Conservation (phyloP, 1,284 basidiomycete species). For the Anthracocystis panici-leucophaei region DNA sequence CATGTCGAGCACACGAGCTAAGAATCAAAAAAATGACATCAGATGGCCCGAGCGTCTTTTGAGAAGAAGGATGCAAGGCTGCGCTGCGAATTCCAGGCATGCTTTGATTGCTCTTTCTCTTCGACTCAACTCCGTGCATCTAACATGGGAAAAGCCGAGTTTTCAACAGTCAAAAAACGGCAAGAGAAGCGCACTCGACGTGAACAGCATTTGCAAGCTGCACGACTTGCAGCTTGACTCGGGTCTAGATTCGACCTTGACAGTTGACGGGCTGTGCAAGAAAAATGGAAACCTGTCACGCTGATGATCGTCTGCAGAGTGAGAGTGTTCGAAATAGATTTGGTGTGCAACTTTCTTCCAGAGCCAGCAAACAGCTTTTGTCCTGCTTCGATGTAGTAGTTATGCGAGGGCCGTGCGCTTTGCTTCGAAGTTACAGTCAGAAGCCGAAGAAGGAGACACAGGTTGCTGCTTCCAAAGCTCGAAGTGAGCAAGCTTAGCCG, state of each 20-base stretch:
- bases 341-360: background rate
- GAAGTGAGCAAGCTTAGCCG: conserved; percentile 1
- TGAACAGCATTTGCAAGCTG: too few species aligned
- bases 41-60: conserved; percentile 9
- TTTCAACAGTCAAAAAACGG: background rate
- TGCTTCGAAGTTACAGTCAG: background rate
- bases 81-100: background rate
- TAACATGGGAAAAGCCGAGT: background rate
- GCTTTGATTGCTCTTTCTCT: background rate
- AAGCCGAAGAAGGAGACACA: background rate
- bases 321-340: too few species aligned
- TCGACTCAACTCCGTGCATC: conserved; percentile 3
- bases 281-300: too few species aligned
- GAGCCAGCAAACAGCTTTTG: too few species aligned
- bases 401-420: background rate
- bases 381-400: too few species aligned
- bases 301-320: too few species aligned
- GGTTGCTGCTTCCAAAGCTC: background rate
- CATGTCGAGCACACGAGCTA: background rate
- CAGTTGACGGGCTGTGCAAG: too few species aligned
- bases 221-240: too few species aligned
- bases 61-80: background rate
- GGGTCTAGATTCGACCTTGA: too few species aligned
- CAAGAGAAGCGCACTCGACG: too few species aligned
- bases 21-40: background rate